These are phyloP conservation scores for Moesziomyces sp. DNA, from an alignment of 1,284 basidiomycete species.

Conservation along the genomic window DNA sequence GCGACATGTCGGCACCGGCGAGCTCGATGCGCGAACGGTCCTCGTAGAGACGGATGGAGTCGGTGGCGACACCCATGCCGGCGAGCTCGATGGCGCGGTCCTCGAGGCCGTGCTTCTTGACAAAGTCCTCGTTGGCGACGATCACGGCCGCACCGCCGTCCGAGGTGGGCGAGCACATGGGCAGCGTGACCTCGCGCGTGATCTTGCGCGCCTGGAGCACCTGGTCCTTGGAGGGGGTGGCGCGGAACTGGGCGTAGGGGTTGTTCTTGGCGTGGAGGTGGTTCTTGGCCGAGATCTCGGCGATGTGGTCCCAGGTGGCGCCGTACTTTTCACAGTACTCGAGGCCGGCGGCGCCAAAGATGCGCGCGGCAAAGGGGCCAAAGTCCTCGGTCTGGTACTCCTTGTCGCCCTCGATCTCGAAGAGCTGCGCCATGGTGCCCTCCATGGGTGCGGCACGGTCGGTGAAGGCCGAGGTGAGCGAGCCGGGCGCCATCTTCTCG, in stretches of 20 bases:
- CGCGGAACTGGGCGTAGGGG: slow-evolving; percentile 83
- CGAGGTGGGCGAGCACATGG: slow-evolving; percentile 85
- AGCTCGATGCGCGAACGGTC: slow-evolving; percentile 62
- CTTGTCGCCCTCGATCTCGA: slow-evolving; percentile 73
- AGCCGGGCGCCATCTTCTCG: slow-evolving; percentile 76
- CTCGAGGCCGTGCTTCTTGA: slow-evolving; percentile 78
- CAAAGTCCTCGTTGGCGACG: slow-evolving; percentile 83
- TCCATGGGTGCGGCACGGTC: slow-evolving; percentile 76
- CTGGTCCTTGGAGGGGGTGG: slow-evolving; percentile 41
- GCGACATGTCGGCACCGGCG: slow-evolving; percentile 74
- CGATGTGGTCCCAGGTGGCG: slow-evolving; percentile 76
- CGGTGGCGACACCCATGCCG: slow-evolving; percentile 61
- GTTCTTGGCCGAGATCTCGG: slow-evolving; percentile 81
- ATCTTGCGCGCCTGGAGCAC: slow-evolving; percentile 69
- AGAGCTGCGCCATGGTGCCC: slow-evolving; percentile 70
- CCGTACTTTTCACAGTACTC: slow-evolving; percentile 84
- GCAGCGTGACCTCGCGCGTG: slow-evolving; percentile 80
- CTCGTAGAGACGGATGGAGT: slow-evolving; percentile 58
- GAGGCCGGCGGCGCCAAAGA: slow-evolving; percentile 81
- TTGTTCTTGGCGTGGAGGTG: slow-evolving; percentile 84
- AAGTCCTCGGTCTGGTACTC: slow-evolving; percentile 73
- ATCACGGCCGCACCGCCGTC: slow-evolving; percentile 70
- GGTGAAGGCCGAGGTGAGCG: slow-evolving; percentile 77
- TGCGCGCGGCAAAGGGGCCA: slow-evolving; percentile 78
- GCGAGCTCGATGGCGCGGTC: slow-evolving; percentile 82